phyloP scores from a whole-genome alignment of 2,329 filamentous ascomycete genomes.

The Gremmenia infestans region DNA sequence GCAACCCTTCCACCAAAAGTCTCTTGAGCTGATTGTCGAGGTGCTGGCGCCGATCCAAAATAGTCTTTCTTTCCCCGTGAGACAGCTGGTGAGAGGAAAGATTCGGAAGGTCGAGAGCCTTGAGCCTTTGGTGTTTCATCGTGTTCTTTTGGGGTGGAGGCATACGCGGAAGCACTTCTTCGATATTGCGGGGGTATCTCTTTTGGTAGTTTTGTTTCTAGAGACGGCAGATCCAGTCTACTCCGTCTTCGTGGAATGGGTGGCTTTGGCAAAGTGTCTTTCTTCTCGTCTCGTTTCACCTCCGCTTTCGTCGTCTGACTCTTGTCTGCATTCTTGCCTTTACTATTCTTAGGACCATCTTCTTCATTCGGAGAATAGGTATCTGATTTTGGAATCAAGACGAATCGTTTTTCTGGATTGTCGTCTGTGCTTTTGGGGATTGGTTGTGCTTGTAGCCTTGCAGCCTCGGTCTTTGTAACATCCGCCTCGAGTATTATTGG shows the following conservation, averaged over 20 bases:
- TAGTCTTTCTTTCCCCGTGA: constrained; percentile 25
- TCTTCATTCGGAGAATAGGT: constrained; percentile 14
- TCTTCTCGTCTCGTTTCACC: neutral
- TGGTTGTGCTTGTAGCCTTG: constrained; percentile 23
- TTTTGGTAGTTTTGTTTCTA: constrained; percentile 30
- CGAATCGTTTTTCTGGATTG: constrained; percentile 55
- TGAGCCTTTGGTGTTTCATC: constrained; percentile 30
- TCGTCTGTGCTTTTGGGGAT: constrained; percentile 17
- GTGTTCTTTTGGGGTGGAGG: constrained; percentile 14
- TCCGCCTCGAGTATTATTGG: constrained; percentile 60
- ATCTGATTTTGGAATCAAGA: constrained; percentile 43
- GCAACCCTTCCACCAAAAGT: constrained; percentile 30
- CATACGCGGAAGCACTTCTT: constrained; percentile 27
- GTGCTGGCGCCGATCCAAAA: constrained; percentile 18
- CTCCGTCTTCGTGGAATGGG: constrained; percentile 22
- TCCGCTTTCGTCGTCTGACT: neutral
- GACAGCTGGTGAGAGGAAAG: constrained; percentile 44
- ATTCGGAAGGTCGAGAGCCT: constrained; percentile 31
- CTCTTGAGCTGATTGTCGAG: constrained; percentile 24
- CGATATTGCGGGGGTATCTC: constrained; percentile 28
- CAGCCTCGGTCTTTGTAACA: constrained; percentile 29
- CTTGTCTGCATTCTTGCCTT: constrained; percentile 1
- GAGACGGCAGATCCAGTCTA: constrained; percentile 29
- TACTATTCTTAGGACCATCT: constrained; percentile 6
- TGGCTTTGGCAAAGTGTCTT: constrained; percentile 5